phyloP scores from a whole-genome alignment of 75 land plant genomes.

The Isoetes taiwanensis region DNA sequence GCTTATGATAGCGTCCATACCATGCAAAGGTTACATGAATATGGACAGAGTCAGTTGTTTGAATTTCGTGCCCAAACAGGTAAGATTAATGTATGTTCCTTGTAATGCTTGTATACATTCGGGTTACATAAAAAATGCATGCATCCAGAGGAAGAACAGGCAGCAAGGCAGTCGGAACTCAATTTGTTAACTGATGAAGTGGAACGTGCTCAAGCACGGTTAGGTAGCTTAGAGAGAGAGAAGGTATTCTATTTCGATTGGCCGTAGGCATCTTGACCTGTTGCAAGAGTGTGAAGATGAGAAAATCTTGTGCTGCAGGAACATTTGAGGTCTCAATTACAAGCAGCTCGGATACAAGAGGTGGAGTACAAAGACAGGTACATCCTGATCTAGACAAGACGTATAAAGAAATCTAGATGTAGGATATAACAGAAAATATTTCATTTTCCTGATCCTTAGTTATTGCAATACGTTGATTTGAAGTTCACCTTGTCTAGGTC shows the following conservation, averaged over 20 bases:
- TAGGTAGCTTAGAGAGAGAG: slow-evolving; percentile 86
- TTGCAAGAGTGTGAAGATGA: neutral
- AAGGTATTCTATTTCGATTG: slow-evolving; percentile 37
- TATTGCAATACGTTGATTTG: too few relatives aligned
- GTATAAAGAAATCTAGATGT: neutral
- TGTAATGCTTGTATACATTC: neutral
- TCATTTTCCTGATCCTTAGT: neutral
- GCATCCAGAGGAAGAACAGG: slow-evolving; percentile 80
- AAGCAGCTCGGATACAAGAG: slow-evolving; percentile 27
- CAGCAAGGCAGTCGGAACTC: slow-evolving; percentile 89
- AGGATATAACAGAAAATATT: neutral
- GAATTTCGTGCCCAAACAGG: slow-evolving; percentile 92
- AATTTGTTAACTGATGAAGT: slow-evolving; percentile 93
- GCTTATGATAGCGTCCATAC: slow-evolving; percentile 81
- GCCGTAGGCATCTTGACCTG: neutral
- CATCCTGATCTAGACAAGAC: neutral
- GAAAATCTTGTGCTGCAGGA: slow-evolving; percentile 17
- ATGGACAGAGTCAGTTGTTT: slow-evolving; percentile 92
- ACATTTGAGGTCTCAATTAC: slow-evolving; percentile 33
- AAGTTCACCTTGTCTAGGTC: too few relatives aligned
- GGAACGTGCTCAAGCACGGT: slow-evolving; percentile 75
- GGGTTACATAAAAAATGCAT: neutral
- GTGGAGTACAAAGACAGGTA: slow-evolving; percentile 25
- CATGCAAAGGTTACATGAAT: slow-evolving; percentile 89
- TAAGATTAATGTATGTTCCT: slow-evolving; percentile 2